Evolutionary conservation across 257 asterid species (phyloP).

Genomic region (Rauvolfia tetraphylla): DNA sequence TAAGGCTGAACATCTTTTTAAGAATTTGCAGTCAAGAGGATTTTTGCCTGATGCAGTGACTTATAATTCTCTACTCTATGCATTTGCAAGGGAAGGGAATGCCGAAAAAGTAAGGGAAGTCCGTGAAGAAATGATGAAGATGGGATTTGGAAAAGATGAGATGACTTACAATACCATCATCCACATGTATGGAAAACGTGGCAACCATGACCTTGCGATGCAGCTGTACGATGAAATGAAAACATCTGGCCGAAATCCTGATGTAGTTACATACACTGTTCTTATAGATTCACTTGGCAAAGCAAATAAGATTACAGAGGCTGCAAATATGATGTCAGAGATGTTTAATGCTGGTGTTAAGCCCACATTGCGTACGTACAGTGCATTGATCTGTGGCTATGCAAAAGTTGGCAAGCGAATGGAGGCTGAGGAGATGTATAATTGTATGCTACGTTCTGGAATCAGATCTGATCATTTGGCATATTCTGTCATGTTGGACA

Average conservation of each 20-base stretch:
- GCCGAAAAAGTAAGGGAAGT: constrained; percentile 61
- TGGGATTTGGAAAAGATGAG: constrained; percentile 84
- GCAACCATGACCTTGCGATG: constrained; percentile 65
- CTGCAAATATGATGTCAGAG: constrained; percentile 82
- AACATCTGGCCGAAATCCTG: constrained; percentile 71
- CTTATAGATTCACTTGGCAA: constrained; percentile 89
- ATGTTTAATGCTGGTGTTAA: constrained; percentile 69
- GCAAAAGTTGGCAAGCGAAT: constrained; percentile 70
- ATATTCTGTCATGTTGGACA: constrained; percentile 76
- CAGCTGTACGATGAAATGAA: constrained; percentile 71
- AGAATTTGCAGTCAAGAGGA: constrained; percentile 61
- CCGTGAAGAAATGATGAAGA: constrained; percentile 72
- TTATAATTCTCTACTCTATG: constrained; percentile 81
- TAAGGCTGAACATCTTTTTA: constrained; percentile 75
- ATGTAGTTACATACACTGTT: constrained; percentile 89
- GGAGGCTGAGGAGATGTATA: constrained; percentile 69
- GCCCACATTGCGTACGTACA: constrained; percentile 83
- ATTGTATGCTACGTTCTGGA: constrained; percentile 80
- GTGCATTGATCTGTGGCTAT: constrained; percentile 94
- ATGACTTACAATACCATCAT: constrained; percentile 91
- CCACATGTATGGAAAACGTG: constrained; percentile 77
- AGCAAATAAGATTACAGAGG: constrained; percentile 74
- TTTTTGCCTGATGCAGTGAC: constrained; percentile 90
- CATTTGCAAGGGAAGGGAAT: constrained; percentile 87
- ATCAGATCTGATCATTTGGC: constrained; percentile 84